These are phyloP conservation scores for Cyclocybe aegerita DNA, from an alignment of 768 basidiomycete species.

Conservation along the genomic window DNA sequence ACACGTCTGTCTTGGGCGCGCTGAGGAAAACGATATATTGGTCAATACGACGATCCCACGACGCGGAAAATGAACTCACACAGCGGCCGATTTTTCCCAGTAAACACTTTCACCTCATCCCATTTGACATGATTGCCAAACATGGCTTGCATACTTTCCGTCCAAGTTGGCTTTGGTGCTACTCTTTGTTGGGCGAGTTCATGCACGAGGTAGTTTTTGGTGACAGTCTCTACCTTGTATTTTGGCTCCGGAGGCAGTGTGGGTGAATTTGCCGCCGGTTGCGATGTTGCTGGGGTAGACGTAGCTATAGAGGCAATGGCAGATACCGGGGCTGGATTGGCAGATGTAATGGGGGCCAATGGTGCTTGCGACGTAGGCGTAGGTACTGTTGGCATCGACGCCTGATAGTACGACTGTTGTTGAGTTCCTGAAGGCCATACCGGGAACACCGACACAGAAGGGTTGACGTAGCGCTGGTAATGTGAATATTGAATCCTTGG, in stretches of 20 bases:
- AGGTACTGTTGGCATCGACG: background rate
- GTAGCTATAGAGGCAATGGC: background rate
- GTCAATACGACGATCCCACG: background rate
- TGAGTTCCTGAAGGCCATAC: slow-evolving; percentile 19
- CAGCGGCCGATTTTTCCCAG: slow-evolving; percentile 62
- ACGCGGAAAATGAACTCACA: slow-evolving; percentile 35
- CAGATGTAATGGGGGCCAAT: slow-evolving; percentile 1
- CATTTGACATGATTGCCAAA: slow-evolving; percentile 86
- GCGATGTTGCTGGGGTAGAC: slow-evolving; percentile 3
- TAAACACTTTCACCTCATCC: slow-evolving; percentile 68
- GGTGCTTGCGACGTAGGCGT: slow-evolving; percentile 1
- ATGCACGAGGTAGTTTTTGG: slow-evolving; percentile 73
- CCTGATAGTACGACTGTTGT: slow-evolving; percentile 6
- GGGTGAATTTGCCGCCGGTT: background rate
- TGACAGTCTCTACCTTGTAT: slow-evolving; percentile 46
- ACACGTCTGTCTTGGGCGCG: slow-evolving; percentile 64
- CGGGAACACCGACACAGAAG: slow-evolving; percentile 17
- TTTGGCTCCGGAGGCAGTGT: slow-evolving; percentile 25
- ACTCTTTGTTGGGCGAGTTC: slow-evolving; percentile 50
- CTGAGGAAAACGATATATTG: slow-evolving; percentile 32
- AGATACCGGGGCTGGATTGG: background rate
- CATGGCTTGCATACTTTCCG: slow-evolving; percentile 75
- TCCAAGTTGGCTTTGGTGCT: slow-evolving; percentile 57
- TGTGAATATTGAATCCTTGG: slow-evolving; percentile 14
- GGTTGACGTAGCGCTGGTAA: slow-evolving; percentile 14